Conservation (phyloP, 305 asterid genomes). For the Nicotiana rustica region DNA sequence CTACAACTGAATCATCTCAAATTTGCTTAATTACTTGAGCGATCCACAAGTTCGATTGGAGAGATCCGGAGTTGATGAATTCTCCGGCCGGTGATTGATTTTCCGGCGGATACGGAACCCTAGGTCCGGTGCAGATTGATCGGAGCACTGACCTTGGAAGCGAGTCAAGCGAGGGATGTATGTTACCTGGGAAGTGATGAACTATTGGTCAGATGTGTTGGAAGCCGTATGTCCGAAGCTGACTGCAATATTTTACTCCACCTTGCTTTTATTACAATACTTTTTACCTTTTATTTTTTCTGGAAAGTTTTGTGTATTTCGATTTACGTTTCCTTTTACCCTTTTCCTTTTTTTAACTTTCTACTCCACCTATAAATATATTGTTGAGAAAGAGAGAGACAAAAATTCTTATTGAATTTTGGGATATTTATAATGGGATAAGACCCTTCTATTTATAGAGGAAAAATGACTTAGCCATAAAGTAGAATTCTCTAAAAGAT, state of each 20-base stretch:
- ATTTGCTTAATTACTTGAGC: neutral
- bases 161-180: neutral
- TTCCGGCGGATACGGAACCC: neutral
- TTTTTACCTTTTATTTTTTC: neutral
- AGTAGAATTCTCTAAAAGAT: no score
- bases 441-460: no score
- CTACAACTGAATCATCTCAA: neutral
- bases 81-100: neutral
- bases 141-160: neutral
- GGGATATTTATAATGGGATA: no score
- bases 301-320: no score
- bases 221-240: neutral
- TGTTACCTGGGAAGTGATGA: neutral
- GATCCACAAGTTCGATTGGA: neutral
- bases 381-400: no score
- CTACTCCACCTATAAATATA: no score
- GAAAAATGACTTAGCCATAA: no score
- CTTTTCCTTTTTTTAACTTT: no score
- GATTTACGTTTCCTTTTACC: no score
- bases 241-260: neutral
- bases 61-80: neutral
- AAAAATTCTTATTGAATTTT: no score
- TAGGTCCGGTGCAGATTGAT: neutral
- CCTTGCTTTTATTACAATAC: neutral
- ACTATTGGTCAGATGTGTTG: neutral